Conservation (phyloP, 2,329 filamentous ascomycete genomes). For the Stachybotrys chartarum region DNA sequence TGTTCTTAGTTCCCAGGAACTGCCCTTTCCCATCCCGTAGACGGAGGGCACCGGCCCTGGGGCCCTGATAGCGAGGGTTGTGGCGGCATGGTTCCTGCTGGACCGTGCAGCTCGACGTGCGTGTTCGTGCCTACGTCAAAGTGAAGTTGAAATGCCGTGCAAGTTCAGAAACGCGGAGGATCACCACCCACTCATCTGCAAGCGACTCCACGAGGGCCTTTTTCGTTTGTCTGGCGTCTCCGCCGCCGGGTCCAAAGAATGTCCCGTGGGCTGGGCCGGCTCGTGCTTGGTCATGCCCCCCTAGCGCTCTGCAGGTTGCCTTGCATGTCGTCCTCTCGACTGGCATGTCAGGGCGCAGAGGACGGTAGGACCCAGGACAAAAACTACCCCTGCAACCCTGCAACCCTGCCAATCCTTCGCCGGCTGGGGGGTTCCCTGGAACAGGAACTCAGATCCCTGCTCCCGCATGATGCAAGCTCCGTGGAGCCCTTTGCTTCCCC, state of each 20-base stretch:
- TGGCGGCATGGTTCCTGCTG: too few species aligned
- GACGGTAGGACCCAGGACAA: too few species aligned
- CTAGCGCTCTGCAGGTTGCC: neutral
- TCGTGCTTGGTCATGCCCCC: neutral
- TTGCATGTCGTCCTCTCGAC: neutral
- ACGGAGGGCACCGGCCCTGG: too few species aligned
- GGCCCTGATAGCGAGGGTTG: too few species aligned
- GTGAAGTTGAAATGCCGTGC: too few species aligned
- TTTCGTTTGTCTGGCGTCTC: neutral
- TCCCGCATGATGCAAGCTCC: neutral
- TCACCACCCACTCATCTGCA: neutral
- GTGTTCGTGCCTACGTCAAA: too few species aligned
- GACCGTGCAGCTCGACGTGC: too few species aligned
- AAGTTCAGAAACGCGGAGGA: neutral
- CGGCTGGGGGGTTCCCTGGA: neutral
- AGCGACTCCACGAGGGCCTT: neutral
- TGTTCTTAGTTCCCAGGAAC: too few species aligned
- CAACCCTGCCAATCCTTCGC: neutral
- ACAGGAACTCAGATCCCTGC: neutral
- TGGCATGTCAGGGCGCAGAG: neutral
- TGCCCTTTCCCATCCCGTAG: too few species aligned
- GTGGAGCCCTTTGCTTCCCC: neutral
- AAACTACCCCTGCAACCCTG: too few species aligned
- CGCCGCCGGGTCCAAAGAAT: neutral
- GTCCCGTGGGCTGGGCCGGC: neutral